Evolutionary conservation across 805 yeast species (phyloP).

Genomic region (Zygoascus bituminiphila): DNA sequence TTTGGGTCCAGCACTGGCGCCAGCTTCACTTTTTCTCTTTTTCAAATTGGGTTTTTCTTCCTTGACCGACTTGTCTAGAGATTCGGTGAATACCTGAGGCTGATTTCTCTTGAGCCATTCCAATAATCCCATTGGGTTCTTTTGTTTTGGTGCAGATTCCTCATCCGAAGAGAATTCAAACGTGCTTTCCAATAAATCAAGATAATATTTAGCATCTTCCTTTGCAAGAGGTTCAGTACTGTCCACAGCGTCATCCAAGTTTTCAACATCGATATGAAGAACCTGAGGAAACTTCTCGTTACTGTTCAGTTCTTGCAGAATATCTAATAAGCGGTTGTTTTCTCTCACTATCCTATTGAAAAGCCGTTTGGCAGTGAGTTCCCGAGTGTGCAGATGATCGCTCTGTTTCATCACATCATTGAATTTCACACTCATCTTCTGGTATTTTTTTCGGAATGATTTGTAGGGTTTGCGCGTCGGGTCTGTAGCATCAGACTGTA

Average conservation of each 20-base stretch:
- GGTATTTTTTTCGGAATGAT: constrained; percentile 11
- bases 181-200: constrained; percentile 5
- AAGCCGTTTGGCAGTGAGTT: constrained; percentile 7
- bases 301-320: constrained; percentile 10
- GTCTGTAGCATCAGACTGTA: too few species aligned
- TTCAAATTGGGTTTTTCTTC: not conserved
- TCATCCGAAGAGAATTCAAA: constrained; percentile 15
- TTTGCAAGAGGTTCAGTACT: not conserved
- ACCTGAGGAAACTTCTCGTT: constrained; percentile 6
- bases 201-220: constrained; percentile 5
- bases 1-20: not conserved
- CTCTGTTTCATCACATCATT: constrained; percentile 11
- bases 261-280: constrained; percentile 3
- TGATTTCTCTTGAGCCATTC: constrained; percentile 19
- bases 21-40: not conserved
- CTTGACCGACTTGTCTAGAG: not conserved
- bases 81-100: constrained; percentile 10
- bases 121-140: constrained; percentile 14
- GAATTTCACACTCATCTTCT: constrained; percentile 14
- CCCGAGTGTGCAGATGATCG: constrained; percentile 11
- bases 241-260: constrained; percentile 1
- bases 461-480: constrained; percentile 1
- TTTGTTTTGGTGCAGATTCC: constrained; percentile 6
- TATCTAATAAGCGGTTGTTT: constrained; percentile 12
- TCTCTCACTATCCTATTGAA: constrained; percentile 17